Evolutionary conservation across 2,329 filamentous ascomycete genomes (phyloP).

Genomic region (Truncatella angustata): DNA sequence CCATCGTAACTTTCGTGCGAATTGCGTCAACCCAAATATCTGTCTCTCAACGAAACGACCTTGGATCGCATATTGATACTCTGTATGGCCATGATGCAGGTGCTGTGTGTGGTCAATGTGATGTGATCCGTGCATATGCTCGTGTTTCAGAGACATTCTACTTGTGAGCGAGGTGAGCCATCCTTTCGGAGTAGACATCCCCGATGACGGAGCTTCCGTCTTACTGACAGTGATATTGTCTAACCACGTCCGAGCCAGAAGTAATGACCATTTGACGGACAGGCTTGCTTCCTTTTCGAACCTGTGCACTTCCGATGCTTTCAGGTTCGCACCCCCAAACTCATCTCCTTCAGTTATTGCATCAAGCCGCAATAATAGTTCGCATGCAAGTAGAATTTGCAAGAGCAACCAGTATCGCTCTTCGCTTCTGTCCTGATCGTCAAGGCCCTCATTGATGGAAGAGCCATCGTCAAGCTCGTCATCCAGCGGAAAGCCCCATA

Average conservation of each 20-base stretch:
- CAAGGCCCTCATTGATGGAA: slow-evolving; percentile 47
- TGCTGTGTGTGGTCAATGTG: slow-evolving; percentile 35
- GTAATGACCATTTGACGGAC: slow-evolving; percentile 66
- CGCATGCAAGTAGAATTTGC: slow-evolving; percentile 63
- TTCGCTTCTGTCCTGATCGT: slow-evolving; percentile 51
- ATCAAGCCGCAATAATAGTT: slow-evolving; percentile 64
- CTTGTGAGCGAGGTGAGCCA: slow-evolving; percentile 61
- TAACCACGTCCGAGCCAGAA: slow-evolving; percentile 65
- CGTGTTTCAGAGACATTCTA: slow-evolving; percentile 45
- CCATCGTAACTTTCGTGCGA: slow-evolving; percentile 62
- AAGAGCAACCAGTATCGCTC: slow-evolving; percentile 67
- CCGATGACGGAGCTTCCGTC: slow-evolving; percentile 33
- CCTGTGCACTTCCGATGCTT: slow-evolving; percentile 54
- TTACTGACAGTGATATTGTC: slow-evolving; percentile 62
- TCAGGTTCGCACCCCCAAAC: slow-evolving; percentile 48
- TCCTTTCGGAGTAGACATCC: slow-evolving; percentile 32
- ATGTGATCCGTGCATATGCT: slow-evolving; percentile 31
- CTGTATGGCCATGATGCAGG: slow-evolving; percentile 29
- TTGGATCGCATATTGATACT: slow-evolving; percentile 47
- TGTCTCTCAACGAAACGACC: slow-evolving; percentile 58
- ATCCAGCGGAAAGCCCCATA: slow-evolving; percentile 59
- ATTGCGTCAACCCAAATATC: slow-evolving; percentile 60
- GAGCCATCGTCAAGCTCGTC: slow-evolving; percentile 53
- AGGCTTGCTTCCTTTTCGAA: slow-evolving; percentile 62
- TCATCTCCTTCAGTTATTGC: slow-evolving; percentile 61